Evolutionary conservation across 768 basidiomycete genomes (phyloP).

Genomic region (Lepiota brunneoincarnata): DNA sequence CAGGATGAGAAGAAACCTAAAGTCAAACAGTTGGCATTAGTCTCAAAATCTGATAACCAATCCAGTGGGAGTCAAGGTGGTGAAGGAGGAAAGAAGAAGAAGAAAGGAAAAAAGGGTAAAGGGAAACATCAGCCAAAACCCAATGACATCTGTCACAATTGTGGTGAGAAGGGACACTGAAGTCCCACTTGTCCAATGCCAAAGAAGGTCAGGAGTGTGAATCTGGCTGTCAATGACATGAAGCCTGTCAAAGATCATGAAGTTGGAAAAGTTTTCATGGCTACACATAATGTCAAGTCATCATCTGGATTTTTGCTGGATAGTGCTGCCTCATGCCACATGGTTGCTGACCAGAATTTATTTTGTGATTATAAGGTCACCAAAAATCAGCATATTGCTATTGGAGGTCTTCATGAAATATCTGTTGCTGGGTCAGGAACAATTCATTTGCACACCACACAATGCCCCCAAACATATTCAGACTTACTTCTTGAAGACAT

Average conservation of each 20-base stretch:
- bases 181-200: constrained; percentile 14
- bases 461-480: constrained; percentile 8
- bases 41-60: no score
- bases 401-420: constrained; percentile 13
- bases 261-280: constrained; percentile 1
- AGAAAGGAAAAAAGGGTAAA: neutral
- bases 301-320: constrained; percentile 8
- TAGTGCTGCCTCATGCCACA: constrained; percentile 13
- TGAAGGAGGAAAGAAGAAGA: neutral
- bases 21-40: no score
- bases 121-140: constrained; percentile 6
- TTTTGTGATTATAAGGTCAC: constrained; percentile 11
- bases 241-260: constrained; percentile 1
- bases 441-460: constrained; percentile 4
- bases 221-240: constrained; percentile 5
- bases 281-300: neutral
- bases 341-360: constrained; percentile 12
- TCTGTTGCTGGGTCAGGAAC: constrained; percentile 12
- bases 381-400: constrained; percentile 10
- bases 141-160: constrained; percentile 15
- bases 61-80: neutral
- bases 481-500: constrained; percentile 10
- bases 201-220: constrained; percentile 8
- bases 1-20: no score
- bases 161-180: constrained; percentile 15